Evolutionary conservation across 306 rosid genomes (phyloP), one percentile per base, ranked within the genome.

Genomic region (Dalbergia cultrata): DNA sequence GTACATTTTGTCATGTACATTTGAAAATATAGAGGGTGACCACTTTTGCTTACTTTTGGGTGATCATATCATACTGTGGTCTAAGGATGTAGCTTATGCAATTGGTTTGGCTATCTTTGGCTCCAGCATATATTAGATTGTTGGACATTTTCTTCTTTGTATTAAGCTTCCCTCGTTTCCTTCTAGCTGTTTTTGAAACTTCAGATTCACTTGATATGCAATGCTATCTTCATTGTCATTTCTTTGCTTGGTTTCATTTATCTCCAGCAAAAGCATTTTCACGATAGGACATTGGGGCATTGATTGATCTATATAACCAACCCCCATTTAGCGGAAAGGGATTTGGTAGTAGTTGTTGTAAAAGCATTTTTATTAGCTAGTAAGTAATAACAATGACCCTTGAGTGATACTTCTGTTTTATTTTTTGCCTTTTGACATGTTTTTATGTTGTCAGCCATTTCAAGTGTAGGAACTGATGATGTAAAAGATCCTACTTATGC

Each of bases 391-490:
- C 44, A 52, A 17, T 26, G 11, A 50, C 78, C 60, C 19, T 74
- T 52, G 17, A 44, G 41, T 68, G 53, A 59, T 60, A 43, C 65
- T 49, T 41, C 0, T 45, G 9, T 26, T 45, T 66, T 59, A 21
- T 10, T 34, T 4, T 4, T 47, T 49, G 57, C 31, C 11, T 61
- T 22, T 17, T 61, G 52, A 41, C 70, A 8, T 82, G 33, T 52
- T 57, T 35, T 17, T 16, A 21, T 59, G 64, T 56, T 53, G 65
- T 31, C 44, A 61, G 45, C 72, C 37, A 59, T 69, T 67, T 49
- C 47, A 18, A 64, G 18, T 77, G 60, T 56, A 39, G 76, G 63
- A 78, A 37, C 22, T 47, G 41, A 37, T 53, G 64, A 12, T 68
- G 33, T 19, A 19, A 52, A 67, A 53, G 33, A 19, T 75, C 8